Base-by-base conservation (phyloP, 345 rosid species). In the Salix exigua region DNA sequence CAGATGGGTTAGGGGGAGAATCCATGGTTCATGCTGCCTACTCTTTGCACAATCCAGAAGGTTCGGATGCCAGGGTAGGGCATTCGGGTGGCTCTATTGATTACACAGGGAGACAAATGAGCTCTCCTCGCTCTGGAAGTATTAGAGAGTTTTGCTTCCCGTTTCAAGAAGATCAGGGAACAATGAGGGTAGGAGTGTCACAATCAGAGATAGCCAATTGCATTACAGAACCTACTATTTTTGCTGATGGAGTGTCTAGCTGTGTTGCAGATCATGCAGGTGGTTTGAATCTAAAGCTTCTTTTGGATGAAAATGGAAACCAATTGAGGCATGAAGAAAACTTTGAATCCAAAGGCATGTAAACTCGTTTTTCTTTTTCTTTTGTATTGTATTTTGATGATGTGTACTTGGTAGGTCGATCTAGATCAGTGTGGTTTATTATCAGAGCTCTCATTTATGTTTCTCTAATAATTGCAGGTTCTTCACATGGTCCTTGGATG, bases 111-210 rank as follows among this genome's bases (percentile, higher is more conserved):
- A 62, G 58, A 68, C 68, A 76, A 37, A 80, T 78, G 73, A 72
- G 73, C 82, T 86, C 85, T 51, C 82, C 88, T 71, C 71, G 78
- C 73, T 84, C 88, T 75, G 86, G 86, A 53, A 83, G 87, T 83
- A 79, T 78, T 9, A 83, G 82, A 37, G 87, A 85, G 37, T 87
- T 86, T 85, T 75, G 42, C 81, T 66, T 79, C 0, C 60, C 66
- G 64, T 51, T 75, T 62, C 84, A 71, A 62, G 86, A 72, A 42
- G 79, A 75, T 79, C 85, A 67, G 44, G 79, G 50, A 37, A 53
- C 66, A 6, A 84, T 85, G 72, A 70, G 79, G 77, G 78, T 71
- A 73, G 83, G 83, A 60, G 81, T 82, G n/a, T 77, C 79, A 75
- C 85, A 82, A 48, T 74, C 79, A 69, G 87, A 85, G 76, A 86